A percentile compares a stretch with the other conserved stretches of the same genome.
Evolutionary conservation across 805 yeast species (phyloP).

Genomic region (Candida bentonensis): DNA sequence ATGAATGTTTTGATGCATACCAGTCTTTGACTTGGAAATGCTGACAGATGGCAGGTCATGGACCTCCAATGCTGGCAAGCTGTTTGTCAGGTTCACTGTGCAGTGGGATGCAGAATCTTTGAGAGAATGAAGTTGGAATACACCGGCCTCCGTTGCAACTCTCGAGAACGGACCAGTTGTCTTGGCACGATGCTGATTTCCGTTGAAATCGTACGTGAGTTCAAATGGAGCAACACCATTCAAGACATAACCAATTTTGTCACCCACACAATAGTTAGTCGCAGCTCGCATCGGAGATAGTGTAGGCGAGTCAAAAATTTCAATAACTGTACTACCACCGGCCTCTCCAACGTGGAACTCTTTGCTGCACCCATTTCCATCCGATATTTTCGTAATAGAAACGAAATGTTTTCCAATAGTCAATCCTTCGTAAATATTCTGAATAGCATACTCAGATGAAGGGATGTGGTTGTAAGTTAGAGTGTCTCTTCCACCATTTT

Average conservation of each 20-base stretch:
- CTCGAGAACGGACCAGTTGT: slow-evolving; percentile 42
- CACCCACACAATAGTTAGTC: slow-evolving; percentile 78
- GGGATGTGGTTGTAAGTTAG: slow-evolving; percentile 32
- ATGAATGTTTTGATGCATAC: slow-evolving; percentile 66
- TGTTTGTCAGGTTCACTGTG: slow-evolving; percentile 19
- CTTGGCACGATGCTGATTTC: slow-evolving; percentile 40
- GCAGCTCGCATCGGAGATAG: slow-evolving; percentile 33
- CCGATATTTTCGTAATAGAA: slow-evolving; percentile 42
- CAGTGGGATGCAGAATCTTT: slow-evolving; percentile 69
- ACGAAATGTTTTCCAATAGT: slow-evolving; percentile 61
- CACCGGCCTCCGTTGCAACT: slow-evolving; percentile 75
- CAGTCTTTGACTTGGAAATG: slow-evolving; percentile 57
- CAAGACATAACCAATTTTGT: slow-evolving; percentile 60
- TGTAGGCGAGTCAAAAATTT: slow-evolving; percentile 66
- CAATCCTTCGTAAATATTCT: slow-evolving; percentile 35
- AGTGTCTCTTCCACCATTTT: slow-evolving; percentile 38
- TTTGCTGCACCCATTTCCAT: slow-evolving; percentile 55
- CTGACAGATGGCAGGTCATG: slow-evolving; percentile 69
- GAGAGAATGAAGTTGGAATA: slow-evolving; percentile 47
- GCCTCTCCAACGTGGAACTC: slow-evolving; percentile 26
- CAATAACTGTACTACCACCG: slow-evolving; percentile 37
- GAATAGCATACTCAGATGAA: slow-evolving; percentile 23
- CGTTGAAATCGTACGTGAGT: slow-evolving; percentile 62
- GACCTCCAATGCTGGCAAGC: slow-evolving; percentile 25
- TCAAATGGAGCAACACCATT: slow-evolving; percentile 72